Percentiles rank a stretch among this genome's conserved stretches.
Conservation (phyloP, 805 yeast species). For the Grigorovia humatica region DNA sequence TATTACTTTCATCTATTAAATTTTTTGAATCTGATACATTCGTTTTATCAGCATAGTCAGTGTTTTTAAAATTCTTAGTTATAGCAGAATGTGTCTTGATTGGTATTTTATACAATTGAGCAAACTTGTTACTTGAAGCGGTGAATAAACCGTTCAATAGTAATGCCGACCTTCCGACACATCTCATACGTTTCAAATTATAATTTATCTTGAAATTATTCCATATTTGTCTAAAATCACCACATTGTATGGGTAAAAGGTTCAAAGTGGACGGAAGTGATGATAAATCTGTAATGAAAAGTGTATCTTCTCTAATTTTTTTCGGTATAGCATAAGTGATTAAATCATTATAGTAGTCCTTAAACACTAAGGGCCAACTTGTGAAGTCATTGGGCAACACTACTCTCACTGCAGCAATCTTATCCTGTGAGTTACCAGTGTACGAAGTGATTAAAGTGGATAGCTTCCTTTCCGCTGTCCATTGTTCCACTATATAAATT, state of each 20-base stretch:
- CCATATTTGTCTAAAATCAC: slow-evolving; percentile 43
- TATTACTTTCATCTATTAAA: not conserved
- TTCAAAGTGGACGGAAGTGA: slow-evolving; percentile 67
- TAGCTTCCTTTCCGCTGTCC: slow-evolving; percentile 67
- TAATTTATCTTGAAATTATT: slow-evolving; percentile 60
- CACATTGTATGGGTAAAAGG: slow-evolving; percentile 58
- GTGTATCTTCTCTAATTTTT: slow-evolving; percentile 43
- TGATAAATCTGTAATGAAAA: slow-evolving; percentile 77
- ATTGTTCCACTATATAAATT: slow-evolving; percentile 86
- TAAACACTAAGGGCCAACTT: slow-evolving; percentile 35
- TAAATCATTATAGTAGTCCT: slow-evolving; percentile 55
- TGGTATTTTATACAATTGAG: slow-evolving; percentile 57
- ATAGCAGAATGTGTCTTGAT: slow-evolving; percentile 7
- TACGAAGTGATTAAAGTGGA: slow-evolving; percentile 66
- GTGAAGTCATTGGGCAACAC: slow-evolving; percentile 32
- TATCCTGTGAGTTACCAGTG: slow-evolving; percentile 73
- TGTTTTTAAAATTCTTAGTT: not conserved
- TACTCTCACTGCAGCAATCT: slow-evolving; percentile 50
- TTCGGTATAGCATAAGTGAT: slow-evolving; percentile 59
- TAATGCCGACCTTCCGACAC: slow-evolving; percentile 79
- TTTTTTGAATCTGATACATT: not conserved
- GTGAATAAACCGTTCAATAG: slow-evolving; percentile 61
- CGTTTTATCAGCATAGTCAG: not conserved
- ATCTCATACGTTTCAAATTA: slow-evolving; percentile 62
- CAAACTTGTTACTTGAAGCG: slow-evolving; percentile 72